Evolutionary conservation across 805 yeast species (phyloP).

Genomic region (Ogataea glucozyma): DNA sequence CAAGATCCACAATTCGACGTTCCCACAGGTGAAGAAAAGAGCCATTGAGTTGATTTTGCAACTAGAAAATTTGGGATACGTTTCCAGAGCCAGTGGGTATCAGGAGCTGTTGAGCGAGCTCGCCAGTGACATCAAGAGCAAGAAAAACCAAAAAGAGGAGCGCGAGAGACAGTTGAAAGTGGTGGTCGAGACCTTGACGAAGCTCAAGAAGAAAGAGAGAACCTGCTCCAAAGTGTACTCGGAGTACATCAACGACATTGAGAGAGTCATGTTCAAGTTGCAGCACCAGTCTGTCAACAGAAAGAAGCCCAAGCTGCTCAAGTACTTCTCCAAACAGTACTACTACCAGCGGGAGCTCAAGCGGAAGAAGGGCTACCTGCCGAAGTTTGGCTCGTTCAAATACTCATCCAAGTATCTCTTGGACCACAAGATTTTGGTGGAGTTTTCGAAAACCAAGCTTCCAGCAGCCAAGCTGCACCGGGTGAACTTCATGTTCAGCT

Average conservation of each 20-base stretch:
- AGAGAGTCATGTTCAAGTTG: conserved; percentile 42
- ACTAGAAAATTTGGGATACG: conserved; percentile 64
- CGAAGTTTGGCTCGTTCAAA: conserved; percentile 75
- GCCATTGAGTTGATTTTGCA: conserved; percentile 76
- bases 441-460: conserved; percentile 39
- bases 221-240: conserved; percentile 45
- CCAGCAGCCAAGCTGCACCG: conserved; percentile 54
- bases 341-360: conserved; percentile 72
- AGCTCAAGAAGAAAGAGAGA: conserved; percentile 46
- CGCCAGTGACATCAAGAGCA: conserved; percentile 69
- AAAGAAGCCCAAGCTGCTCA: conserved; percentile 38
- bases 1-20: conserved; percentile 44
- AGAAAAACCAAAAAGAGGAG: conserved; percentile 44
- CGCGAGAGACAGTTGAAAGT: conserved; percentile 43
- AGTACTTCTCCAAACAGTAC: conserved; percentile 68
- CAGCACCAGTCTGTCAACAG: conserved; percentile 48
- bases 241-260: conserved; percentile 51
- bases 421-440: conserved; percentile 69
- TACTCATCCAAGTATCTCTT: conserved; percentile 72
- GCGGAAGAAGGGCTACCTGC: conserved; percentile 63
- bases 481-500: conserved; percentile 71
- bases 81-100: conserved; percentile 68
- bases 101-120: conserved; percentile 81
- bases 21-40: conserved; percentile 73
- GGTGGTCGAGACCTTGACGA: conserved; percentile 44